Evolutionary conservation across 2,329 filamentous ascomycete genomes (phyloP).

Genomic region (Aspergillus glaucus): DNA sequence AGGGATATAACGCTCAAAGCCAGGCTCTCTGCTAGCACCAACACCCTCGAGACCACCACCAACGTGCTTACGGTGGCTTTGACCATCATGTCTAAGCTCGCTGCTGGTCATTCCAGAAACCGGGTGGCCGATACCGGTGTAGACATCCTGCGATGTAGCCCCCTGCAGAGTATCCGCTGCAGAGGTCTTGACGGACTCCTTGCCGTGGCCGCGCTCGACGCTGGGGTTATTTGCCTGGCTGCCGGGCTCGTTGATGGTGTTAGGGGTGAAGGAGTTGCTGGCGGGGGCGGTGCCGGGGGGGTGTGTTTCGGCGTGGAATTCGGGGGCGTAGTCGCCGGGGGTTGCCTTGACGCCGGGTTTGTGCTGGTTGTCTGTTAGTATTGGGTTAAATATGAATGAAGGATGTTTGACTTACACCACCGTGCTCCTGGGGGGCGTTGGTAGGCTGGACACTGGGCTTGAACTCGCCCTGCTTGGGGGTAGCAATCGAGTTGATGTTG

Average conservation of each 20-base stretch:
- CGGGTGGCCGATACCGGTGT: constrained; percentile 50
- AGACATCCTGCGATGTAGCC: constrained; percentile 48
- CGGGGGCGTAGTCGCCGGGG: constrained; percentile 50
- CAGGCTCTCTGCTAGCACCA: constrained; percentile 24
- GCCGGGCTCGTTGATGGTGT: constrained; percentile 31
- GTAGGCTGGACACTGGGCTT: constrained; percentile 29
- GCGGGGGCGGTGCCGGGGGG: constrained; percentile 59
- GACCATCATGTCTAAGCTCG: constrained; percentile 45
- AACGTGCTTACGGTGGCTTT: constrained; percentile 36
- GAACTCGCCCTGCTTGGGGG: constrained; percentile 52
- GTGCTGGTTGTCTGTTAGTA: constrained; percentile 45
- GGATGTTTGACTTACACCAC: constrained; percentile 37
- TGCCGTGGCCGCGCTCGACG: constrained; percentile 35
- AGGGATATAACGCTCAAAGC: constrained; percentile 17
- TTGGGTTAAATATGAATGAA: neutral
- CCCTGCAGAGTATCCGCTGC: constrained; percentile 45
- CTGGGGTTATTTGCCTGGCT: constrained; percentile 37
- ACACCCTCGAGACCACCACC: constrained; percentile 40
- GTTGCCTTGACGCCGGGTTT: constrained; percentile 56
- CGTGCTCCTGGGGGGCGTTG: neutral
- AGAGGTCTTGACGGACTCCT: constrained; percentile 35
- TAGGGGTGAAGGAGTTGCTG: constrained; percentile 43
- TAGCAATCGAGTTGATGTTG: constrained; percentile 48
- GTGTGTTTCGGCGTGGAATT: constrained; percentile 58
- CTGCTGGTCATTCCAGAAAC: constrained; percentile 42